Conservation (phyloP, 192 early-diverging fungal genomes). For the Geranomyces variabilis region DNA sequence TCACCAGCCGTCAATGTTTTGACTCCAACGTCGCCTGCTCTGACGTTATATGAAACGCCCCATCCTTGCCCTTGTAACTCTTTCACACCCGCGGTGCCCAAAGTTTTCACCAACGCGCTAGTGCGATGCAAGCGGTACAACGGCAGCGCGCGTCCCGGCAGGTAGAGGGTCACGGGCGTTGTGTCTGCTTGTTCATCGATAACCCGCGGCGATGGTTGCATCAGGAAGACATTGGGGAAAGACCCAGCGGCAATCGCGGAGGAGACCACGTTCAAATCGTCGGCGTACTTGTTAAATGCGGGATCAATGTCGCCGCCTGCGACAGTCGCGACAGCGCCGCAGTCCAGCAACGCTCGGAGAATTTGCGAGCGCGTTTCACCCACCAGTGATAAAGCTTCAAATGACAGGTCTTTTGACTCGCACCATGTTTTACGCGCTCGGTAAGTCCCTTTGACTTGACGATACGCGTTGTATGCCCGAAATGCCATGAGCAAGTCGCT, state of each 20-base stretch:
- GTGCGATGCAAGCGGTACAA: background rate
- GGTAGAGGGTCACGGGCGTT: conserved; percentile 7
- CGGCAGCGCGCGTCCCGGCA: background rate
- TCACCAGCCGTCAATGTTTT: background rate
- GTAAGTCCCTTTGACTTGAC: background rate
- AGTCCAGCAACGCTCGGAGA: conserved; percentile 9
- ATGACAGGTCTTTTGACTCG: background rate
- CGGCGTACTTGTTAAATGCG: conserved; percentile 3
- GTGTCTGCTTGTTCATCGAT: background rate
- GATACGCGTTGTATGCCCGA: conserved; percentile 26
- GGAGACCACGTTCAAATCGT: background rate
- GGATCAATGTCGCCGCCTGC: background rate
- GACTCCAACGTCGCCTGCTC: conserved; percentile 4
- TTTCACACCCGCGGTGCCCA: background rate
- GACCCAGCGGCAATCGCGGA: conserved; percentile 5
- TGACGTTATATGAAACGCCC: conserved; percentile 6
- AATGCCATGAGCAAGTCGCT: conserved; percentile 34
- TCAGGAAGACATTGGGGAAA: conserved; percentile 5
- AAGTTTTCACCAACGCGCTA: conserved; percentile 8
- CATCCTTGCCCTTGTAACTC: background rate
- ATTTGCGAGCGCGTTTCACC: background rate
- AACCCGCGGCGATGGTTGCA: conserved; percentile 3
- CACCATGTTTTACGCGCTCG: conserved; percentile 1
- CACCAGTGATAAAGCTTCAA: background rate
- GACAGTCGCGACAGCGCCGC: conserved; percentile 1